Percentiles rank a stretch among this genome's conserved stretches.
These are phyloP conservation scores for Pichia ethanolica DNA, from an alignment of 805 yeast genomes.

Conservation along the genomic window DNA sequence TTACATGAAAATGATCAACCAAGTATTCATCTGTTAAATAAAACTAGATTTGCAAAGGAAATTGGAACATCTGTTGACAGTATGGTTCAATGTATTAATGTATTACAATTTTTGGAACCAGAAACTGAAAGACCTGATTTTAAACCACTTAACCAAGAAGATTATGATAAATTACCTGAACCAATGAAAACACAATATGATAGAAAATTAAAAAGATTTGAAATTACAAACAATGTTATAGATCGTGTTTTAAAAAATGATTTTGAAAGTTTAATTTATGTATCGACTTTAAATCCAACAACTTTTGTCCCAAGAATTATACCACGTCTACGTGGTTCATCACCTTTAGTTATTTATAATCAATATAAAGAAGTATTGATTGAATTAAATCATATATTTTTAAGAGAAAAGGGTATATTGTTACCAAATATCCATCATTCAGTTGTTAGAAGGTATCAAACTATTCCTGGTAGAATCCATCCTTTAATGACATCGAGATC, in stretches of 20 bases:
- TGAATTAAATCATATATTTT: constrained; percentile 62
- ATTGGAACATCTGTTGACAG: constrained; percentile 29
- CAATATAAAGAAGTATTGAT: constrained; percentile 76
- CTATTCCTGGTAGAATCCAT: constrained; percentile 88
- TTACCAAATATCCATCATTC: constrained; percentile 82
- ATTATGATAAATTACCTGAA: constrained; percentile 48
- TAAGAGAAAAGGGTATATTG: constrained; percentile 59
- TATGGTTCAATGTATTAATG: constrained; percentile 46
- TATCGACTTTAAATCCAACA: constrained; percentile 64
- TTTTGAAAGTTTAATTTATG: constrained; percentile 71
- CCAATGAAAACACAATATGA: constrained; percentile 58
- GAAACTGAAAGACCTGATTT: constrained; percentile 45
- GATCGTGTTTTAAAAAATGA: constrained; percentile 42
- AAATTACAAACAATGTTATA: constrained; percentile 42
- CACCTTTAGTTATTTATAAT: constrained; percentile 77
- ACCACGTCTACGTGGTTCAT: constrained; percentile 68
- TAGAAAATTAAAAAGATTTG: constrained; percentile 54
- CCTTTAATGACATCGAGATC: constrained; percentile 92
- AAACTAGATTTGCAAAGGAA: constrained; percentile 55
- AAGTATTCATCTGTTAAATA: constrained; percentile 62
- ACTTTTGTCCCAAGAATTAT: constrained; percentile 56
- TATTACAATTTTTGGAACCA: constrained; percentile 80
- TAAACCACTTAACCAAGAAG: constrained; percentile 40
- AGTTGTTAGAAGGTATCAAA: constrained; percentile 80
- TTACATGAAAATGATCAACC: constrained; percentile 93